Evolutionary conservation across 768 basidiomycete species (phyloP), one percentile per base, ranked within the genome.

Genomic region (Xerocomellus intermedius): DNA sequence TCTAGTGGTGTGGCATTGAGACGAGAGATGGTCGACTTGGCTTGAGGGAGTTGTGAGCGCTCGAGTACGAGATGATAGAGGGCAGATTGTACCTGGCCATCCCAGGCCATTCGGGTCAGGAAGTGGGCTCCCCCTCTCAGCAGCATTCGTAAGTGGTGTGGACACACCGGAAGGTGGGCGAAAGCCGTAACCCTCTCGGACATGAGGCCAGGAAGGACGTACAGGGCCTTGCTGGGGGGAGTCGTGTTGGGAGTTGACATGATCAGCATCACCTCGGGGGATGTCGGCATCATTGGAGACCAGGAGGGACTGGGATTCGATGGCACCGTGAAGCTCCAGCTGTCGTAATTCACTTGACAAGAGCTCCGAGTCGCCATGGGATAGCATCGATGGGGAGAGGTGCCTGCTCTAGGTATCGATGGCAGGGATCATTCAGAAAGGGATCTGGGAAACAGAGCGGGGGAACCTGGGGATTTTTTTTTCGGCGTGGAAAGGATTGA

Each of bases 11-110:
- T 87, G 5, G 90, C 89, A 64, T 90, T 85, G 42, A 97, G 79
- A 52, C 95, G 85, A 48, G 85, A 84, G 33, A 95, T 72, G 42
- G 94, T 95, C 7, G 90, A 92, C 75, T 96, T 97, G 55, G 94
- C 95, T 94, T 24, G 4, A 28, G 38, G 44, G 58, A 52, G 53
- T 14, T 28, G 8, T 62, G 61, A 64, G 52, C 45, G 56, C 32
- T 24, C 52, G 59, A 54, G 51, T 10, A 43, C 12, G 48, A 33
- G 30, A 43, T 32, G 59, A 35, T 28, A 45, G 46, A 54, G 35
- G 58, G 50, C 46, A 47, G 54, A 45, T 1, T 68, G 59, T 63
- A 89, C 93, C 93, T 71, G 94, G 94, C 94, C 94, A 96, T 8
- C 94, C 94, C 9, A 97, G 80, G 50, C 94, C 94, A 64, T 93